Base-by-base conservation (phyloP, 2,329 filamentous ascomycete genomes). In the Phoma sp. region DNA sequence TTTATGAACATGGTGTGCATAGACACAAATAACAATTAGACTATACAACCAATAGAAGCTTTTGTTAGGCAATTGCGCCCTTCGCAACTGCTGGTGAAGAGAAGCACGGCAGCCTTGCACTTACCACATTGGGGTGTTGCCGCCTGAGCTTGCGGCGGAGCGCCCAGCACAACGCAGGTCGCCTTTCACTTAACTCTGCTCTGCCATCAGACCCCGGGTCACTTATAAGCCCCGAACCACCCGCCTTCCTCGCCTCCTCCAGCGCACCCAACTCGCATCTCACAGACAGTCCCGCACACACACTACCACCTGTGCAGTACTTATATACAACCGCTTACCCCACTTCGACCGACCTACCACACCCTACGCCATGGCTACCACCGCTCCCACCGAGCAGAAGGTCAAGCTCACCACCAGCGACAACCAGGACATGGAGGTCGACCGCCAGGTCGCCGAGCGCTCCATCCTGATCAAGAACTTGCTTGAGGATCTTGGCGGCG, bases 391-490 rank as follows among this genome's bases (percentile, higher is more conserved):
- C 30, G 51, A 8, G 47, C 55, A 36, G 37, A 52, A 37, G 38
- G 73, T 82, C 62, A 75, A 71, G 61, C 74, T 81, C 25, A 75
- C 75, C 52, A 78, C 76, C 59, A 78, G 74, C 54, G 79, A 81
- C 64, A 75, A 76, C 57, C 70, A 76, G 62, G 73, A 77, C 59
- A 74, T 81, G 60, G 54, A 62, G 22, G 78, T 79, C 35, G 75
- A 96, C 61, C 90, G 91, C 61, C 82, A 85, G 33, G 90, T 98
- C 57, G 91, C 90, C 37, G 91, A 96, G 81, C 90, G 93, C 63
- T 96, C 91, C 3, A 86, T 97, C 70, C 83, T 99, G 47, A 96
- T 99, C 82, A 97, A 96, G 86, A 96, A 98, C 83, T 89, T 99
- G 89, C 85, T 99, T 40, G 93, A 96, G 73, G 95, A 99, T 80